Evolutionary conservation across 78 protist genomes (phyloP).

Genomic region (Mantamonas sphyraenae): DNA sequence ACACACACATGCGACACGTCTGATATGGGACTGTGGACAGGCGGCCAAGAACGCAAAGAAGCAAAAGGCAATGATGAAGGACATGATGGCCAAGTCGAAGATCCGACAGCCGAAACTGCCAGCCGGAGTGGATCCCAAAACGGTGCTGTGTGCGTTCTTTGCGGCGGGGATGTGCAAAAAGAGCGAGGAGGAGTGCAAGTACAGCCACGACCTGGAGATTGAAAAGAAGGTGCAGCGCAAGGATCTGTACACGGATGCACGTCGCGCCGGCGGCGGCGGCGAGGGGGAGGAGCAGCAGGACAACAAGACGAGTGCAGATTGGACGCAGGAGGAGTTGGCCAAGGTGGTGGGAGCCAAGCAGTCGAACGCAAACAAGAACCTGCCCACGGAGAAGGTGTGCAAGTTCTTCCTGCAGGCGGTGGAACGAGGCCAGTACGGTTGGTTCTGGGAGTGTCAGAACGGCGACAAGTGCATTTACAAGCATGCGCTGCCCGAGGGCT

Average conservation of each 20-base stretch:
- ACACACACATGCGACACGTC: too few species aligned
- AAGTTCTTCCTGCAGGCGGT: conserved; percentile 76
- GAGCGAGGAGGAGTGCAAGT: conserved; percentile 70
- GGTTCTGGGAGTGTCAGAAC: conserved; percentile 85
- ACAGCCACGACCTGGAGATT: conserved; percentile 51
- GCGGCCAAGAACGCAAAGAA: too few species aligned
- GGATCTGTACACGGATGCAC: conserved; percentile 10
- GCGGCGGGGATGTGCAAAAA: conserved; percentile 57
- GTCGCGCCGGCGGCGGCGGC: too few species aligned
- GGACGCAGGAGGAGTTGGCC: conserved; percentile 60
- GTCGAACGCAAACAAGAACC: conserved; percentile 16
- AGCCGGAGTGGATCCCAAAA: conserved; percentile 70
- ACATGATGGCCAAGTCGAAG: too few species aligned
- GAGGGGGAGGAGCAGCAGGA: too few species aligned
- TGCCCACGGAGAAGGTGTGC: conserved; percentile 57
- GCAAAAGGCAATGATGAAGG: too few species aligned
- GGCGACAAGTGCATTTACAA: conserved; percentile 59
- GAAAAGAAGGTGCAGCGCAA: conserved; percentile 33
- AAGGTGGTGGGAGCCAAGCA: conserved; percentile 49
- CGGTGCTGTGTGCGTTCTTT: conserved; percentile 65
- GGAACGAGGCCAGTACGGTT: conserved; percentile 70
- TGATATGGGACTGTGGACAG: too few species aligned
- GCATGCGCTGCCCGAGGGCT: conserved; percentile 81
- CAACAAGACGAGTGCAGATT: conserved; percentile 44
- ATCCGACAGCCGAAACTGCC: conserved; percentile 18